phyloP scores from a whole-genome alignment of 2,329 filamentous ascomycete species.

The Lecanicillium sp. region DNA sequence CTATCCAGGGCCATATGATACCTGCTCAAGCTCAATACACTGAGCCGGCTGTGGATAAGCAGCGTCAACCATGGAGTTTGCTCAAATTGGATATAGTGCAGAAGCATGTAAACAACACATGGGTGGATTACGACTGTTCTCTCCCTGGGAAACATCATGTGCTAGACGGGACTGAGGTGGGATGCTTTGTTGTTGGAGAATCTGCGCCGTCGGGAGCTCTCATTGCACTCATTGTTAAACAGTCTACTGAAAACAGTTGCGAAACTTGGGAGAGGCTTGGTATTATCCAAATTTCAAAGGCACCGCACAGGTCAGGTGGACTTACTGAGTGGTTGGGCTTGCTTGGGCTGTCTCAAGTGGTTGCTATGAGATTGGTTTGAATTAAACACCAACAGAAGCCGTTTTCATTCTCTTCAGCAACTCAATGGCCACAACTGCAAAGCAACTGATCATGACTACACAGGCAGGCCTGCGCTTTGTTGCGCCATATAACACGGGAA shows the following conservation, averaged over 20 bases:
- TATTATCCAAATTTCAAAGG: background rate
- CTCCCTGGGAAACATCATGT: slow-evolving; percentile 1
- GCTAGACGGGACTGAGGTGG: background rate
- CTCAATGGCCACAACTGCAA: no score
- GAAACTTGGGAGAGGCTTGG: background rate
- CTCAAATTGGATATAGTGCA: slow-evolving; percentile 5
- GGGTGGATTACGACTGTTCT: slow-evolving; percentile 9
- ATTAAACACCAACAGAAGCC: no score
- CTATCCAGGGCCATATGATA: slow-evolving; percentile 3
- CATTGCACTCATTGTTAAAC: background rate
- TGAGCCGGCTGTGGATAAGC: background rate
- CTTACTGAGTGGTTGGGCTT: no score
- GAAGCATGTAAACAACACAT: slow-evolving; percentile 4
- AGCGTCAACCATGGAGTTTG: slow-evolving; percentile 1
- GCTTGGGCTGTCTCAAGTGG: no score
- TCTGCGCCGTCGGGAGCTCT: slow-evolving; percentile 3
- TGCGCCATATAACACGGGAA: no score
- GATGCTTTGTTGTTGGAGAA: slow-evolving; percentile 8
- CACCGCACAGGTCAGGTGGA: background rate
- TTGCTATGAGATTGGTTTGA: no score
- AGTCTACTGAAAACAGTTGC: background rate
- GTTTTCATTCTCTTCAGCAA: no score
- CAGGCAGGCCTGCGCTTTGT: no score
- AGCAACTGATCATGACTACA: no score
- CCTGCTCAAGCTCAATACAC: slow-evolving; percentile 1